Base-by-base conservation (phyloP, 345 rosid genomes). In the Microthlaspi erraticum region DNA sequence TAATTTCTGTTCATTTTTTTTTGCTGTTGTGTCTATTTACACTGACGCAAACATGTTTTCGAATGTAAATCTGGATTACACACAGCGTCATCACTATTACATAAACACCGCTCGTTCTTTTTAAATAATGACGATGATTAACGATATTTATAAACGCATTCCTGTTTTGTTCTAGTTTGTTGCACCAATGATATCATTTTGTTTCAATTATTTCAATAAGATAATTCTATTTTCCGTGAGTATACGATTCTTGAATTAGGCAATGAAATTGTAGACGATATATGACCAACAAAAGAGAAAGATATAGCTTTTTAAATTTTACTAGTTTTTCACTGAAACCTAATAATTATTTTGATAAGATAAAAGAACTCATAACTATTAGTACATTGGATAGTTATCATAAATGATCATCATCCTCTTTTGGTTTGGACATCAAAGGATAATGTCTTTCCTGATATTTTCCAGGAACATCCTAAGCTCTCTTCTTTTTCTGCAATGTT, bases 401-500 rank as follows among this genome's bases (percentile, higher is more conserved):
- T 57, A 51, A 42, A 49, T 66, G 68, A 49, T 34, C 26, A 61
- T 69, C 18, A 33, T 32, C 63, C 56, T 68, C 62, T 14, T 45
- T 46, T 14, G 11, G n/a, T 54, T 79, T 77, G 82, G 51, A 74
- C n/a, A 50, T 79, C 78, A 83, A 43, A 74, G 37, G 37, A 74
- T 41, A 3, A 60, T 45, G 51, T 84, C 86, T 59, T 88, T 81
- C 70, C 74, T 76, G 32, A 90, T 81, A 43, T 81, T 76, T 39
- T 85, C 77, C 8, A 90, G 72, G 59, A 93, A 88, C 71, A 73
- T 65, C 70, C 94, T 80, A 64, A 89, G 81, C 48, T 81, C 93
- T 83, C 84, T 81, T 4, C 83, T 91, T 69, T 86, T 86, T 81
- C 66, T 83, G 76, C 52, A 74, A 60, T 87, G 95, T 55, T 82